Evolutionary conservation across 1,284 basidiomycete species (phyloP).

Genomic region (Athelia psychrophila): DNA sequence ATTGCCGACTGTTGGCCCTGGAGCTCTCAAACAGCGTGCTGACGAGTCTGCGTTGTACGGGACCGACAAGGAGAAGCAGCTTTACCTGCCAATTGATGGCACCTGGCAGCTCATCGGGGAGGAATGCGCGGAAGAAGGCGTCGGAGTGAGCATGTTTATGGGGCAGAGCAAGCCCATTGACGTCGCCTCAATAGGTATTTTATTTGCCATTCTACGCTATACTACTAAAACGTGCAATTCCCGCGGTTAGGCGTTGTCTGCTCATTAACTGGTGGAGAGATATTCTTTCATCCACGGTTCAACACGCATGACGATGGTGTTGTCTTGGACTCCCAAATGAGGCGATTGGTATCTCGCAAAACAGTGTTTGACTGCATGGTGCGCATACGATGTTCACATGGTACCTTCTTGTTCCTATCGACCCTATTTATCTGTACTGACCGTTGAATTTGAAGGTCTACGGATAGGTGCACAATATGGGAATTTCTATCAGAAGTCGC

Average conservation of each 20-base stretch:
- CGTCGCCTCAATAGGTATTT: constrained; percentile 80
- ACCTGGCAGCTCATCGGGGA: constrained; percentile 85
- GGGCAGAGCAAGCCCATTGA: constrained; percentile 86
- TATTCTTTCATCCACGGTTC: constrained; percentile 93
- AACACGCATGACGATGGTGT: constrained; percentile 67
- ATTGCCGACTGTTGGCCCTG: constrained; percentile 79
- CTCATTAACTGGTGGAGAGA: constrained; percentile 86
- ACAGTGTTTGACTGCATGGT: constrained; percentile 84
- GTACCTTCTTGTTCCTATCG: constrained; percentile 36
- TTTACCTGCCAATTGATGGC: constrained; percentile 76
- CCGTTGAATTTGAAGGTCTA: constrained; percentile 49
- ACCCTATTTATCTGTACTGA: constrained; percentile 2
- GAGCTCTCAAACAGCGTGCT: constrained; percentile 52
- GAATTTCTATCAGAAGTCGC: constrained; percentile 76
- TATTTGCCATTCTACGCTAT: constrained; percentile 9
- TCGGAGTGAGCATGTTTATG: constrained; percentile 90
- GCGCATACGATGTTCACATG: constrained; percentile 84
- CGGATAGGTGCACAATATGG: constrained; percentile 75
- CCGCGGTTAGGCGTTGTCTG: constrained; percentile 54
- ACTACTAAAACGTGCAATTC: no score
- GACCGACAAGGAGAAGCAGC: constrained; percentile 84
- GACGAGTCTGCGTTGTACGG: constrained; percentile 80
- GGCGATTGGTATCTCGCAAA: constrained; percentile 67
- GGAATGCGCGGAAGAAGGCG: constrained; percentile 86
- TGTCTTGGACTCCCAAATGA: constrained; percentile 72